These are phyloP conservation scores for Metarhizium anisopliae DNA, from an alignment of 2,329 filamentous ascomycete species.

Conservation along the genomic window DNA sequence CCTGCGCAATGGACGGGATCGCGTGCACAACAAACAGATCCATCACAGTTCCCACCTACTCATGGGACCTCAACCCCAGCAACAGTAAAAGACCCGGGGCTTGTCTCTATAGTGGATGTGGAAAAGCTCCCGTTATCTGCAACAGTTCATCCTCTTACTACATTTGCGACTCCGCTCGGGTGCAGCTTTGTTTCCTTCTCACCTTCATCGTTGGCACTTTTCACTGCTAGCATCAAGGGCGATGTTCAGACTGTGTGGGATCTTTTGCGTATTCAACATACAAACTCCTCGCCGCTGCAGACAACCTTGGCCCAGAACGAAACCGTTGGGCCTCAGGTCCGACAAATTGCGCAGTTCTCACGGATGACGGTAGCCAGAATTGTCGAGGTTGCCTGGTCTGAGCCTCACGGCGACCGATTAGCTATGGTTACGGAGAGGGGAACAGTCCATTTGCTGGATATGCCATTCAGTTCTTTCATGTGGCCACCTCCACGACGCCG, in stretches of 20 bases:
- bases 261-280: slow-evolving; percentile 56
- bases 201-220: slow-evolving; percentile 61
- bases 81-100: slow-evolving; percentile 55
- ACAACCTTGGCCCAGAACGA: slow-evolving; percentile 34
- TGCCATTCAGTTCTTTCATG: slow-evolving; percentile 72
- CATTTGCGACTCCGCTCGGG: slow-evolving; percentile 62
- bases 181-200: slow-evolving; percentile 77
- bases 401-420: slow-evolving; percentile 69
- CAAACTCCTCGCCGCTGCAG: slow-evolving; percentile 52
- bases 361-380: slow-evolving; percentile 88
- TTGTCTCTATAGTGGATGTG: slow-evolving; percentile 68
- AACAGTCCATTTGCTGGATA: slow-evolving; percentile 87
- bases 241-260: slow-evolving; percentile 80
- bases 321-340: slow-evolving; percentile 50
- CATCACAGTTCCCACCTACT: slow-evolving; percentile 61
- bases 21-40: slow-evolving; percentile 37
- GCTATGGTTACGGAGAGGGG: slow-evolving; percentile 89
- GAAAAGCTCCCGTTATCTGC: slow-evolving; percentile 45
- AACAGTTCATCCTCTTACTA: slow-evolving; percentile 55
- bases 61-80: slow-evolving; percentile 46
- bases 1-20: slow-evolving; percentile 39
- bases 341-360: slow-evolving; percentile 80
- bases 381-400: slow-evolving; percentile 81
- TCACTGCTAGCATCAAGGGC: slow-evolving; percentile 76
- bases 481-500: slow-evolving; percentile 70